Evolutionary conservation across 108 stramenopile genomes (phyloP), one percentile per base, ranked within the genome.

Genomic region (Cylindrotheca closterium): DNA sequence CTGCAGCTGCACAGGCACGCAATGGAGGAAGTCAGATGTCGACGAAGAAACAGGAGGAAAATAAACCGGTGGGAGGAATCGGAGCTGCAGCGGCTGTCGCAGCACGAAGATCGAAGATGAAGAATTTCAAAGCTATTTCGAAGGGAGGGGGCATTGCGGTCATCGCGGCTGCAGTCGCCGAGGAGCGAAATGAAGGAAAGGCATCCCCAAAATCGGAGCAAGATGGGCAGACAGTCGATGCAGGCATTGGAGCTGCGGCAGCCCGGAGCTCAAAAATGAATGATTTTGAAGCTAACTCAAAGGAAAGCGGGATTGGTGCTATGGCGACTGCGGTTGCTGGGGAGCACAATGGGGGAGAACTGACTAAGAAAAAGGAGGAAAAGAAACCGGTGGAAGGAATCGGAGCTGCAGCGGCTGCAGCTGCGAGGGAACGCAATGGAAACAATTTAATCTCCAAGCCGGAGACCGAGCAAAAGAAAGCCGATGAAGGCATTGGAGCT

Each of bases 401-500:
- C 52, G 71, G 63, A 49, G 71, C 70, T 8, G 58, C 70, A n/a
- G 51, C 59, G 25, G 69, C 69, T 29, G 65, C 61, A 32, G 63
- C 60, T 12, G 26, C 29, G 15, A 63, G n/a, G n/a, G n/a, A 51
- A 27, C 23, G 31, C 22, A 57, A 52, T 21, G 17, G 37, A 27
- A 23, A 54, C 21, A 10, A 0, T 25, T 45, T n/a, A 8, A 18
- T 42, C 25, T 52, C 30, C 64, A 46, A 24, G 12, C 21, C 19
- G 21, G n/a, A n/a, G n/a, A n/a, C n/a, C n/a, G n/a, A n/a, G n/a
- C n/a, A n/a, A n/a, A n/a, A n/a, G n/a, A 19, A 18, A 32, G 55
- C 47, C 0, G 62, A 46, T 2, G 74, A 67, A 46, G 74, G 67
- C 4, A 75, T 75, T 47, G 74, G 67, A 26, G 74, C 67, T n/a